Conservation (phyloP, 1,284 basidiomycete species). For the Leccinum glutinopallens region DNA sequence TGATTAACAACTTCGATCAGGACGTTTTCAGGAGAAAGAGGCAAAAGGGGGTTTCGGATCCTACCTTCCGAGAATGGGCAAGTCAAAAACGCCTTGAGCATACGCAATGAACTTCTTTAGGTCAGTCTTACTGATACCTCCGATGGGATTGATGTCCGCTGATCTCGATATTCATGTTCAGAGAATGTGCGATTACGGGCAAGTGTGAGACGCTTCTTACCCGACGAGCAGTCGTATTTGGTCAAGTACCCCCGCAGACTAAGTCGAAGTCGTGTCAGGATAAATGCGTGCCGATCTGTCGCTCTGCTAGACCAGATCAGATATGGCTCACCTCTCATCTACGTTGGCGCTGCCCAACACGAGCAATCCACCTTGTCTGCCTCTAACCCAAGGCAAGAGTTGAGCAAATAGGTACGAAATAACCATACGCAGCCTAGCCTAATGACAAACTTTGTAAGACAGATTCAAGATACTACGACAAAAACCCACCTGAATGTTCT, state of each 20-base stretch:
- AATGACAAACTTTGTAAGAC: slow-evolving; percentile 1
- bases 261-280: slow-evolving; percentile 4
- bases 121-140: slow-evolving; percentile 97
- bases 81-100: slow-evolving; percentile 75
- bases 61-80: slow-evolving; percentile 83
- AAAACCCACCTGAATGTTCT: slow-evolving; percentile 87
- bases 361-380: slow-evolving; percentile 82
- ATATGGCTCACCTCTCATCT: slow-evolving; percentile 79
- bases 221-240: slow-evolving; percentile 94
- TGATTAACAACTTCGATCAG: slow-evolving; percentile 35
- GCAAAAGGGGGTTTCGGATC: slow-evolving; percentile 16
- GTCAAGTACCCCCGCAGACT: slow-evolving; percentile 96
- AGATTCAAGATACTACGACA: neutral
- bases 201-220: slow-evolving; percentile 38
- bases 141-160: slow-evolving; percentile 99
- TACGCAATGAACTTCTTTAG: slow-evolving; percentile 95
- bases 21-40: neutral
- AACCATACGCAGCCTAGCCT: slow-evolving; percentile 94
- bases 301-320: neutral
- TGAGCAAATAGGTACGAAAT: slow-evolving; percentile 98
- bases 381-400: slow-evolving; percentile 91
- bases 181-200: neutral
- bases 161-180: slow-evolving; percentile 9
- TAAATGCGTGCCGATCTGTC: neutral
- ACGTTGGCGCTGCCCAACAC: slow-evolving; percentile 98